These are phyloP conservation scores for Desmodesmus armatus DNA, from an alignment of 139 green algal species.

Conservation along the genomic window DNA sequence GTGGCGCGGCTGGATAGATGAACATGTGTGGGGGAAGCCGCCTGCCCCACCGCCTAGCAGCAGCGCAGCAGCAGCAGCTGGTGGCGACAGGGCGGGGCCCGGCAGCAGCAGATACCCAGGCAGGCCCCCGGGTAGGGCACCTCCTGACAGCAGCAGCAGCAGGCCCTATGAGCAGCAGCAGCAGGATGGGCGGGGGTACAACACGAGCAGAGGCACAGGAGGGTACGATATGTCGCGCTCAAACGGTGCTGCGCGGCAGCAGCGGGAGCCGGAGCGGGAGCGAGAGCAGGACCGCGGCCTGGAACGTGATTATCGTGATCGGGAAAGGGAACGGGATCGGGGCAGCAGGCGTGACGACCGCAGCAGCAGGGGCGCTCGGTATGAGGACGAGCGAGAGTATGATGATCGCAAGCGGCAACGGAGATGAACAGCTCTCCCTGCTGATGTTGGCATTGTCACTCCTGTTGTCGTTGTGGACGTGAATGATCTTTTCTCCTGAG, in stretches of 20 bases:
- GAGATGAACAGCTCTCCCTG: too few relatives aligned
- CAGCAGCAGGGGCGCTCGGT: slow-evolving; percentile 28
- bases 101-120: slow-evolving; percentile 1
- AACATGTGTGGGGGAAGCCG: not conserved
- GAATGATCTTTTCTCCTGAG: too few relatives aligned
- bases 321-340: not conserved
- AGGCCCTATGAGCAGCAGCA: too few relatives aligned
- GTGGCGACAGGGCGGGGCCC: not conserved
- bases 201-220: not conserved
- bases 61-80: not conserved
- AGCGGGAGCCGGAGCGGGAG: not conserved
- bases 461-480: too few relatives aligned
- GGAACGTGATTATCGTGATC: not conserved
- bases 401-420: too few relatives aligned
- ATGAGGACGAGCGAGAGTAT: slow-evolving; percentile 31
- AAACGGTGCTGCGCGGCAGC: not conserved
- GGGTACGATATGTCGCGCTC: not conserved
- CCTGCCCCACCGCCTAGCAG: not conserved
- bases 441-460: too few relatives aligned
- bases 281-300: not conserved
- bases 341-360: not conserved
- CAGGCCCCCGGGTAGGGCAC: not conserved
- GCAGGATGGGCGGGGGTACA: not conserved
- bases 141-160: too few relatives aligned
- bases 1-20: slow-evolving; percentile 21